Base-by-base conservation (phyloP, 2,329 filamentous ascomycete species). In the Huntiella savannae region DNA sequence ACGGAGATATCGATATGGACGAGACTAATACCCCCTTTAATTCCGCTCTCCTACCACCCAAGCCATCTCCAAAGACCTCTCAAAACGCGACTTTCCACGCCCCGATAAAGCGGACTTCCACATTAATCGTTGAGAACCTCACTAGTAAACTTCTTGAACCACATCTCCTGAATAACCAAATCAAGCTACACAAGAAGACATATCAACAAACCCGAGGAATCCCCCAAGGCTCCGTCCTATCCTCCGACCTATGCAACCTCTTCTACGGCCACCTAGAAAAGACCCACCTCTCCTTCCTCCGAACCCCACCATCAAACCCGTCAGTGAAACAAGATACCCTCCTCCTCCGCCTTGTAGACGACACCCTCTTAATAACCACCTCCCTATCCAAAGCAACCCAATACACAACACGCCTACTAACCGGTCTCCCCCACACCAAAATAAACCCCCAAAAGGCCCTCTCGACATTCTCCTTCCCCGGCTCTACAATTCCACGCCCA, bases 181-280 rank as follows among this genome's bases (percentile, higher is more conserved):
- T 98, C 56, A 85, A 82, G 56, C 79, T 96, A 35, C 87, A 86
- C 41, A 88, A 86, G 62, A 83, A 79, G 53, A 86, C 78, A 58
- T 95, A 91, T 58, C 74, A 84, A 17, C 91, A 98, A 59, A 88
- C 78, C 59, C 66, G 71, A 16, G 91, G 91, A 11, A 96, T 98
- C 35, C 87, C 91, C 0, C 91, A 98, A 59, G 91, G 91, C 5
- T 95, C 87, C 0, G 72, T 95, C 1, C 59, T 98, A 4, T 95
- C 87, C 0, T 82, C 80, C 38, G 68, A 86, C 36, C 68, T 98
- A 4, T 96, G 91, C 67, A 96, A 86, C 61, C 88, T 93, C 62
- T 95, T 96, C 60, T 98, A 98, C 57, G 87, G 83, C 4, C 77
- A 91, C 51, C 71, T 96, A 1, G 91, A 98, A 60, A 62, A 62